Evolutionary conservation across 192 early-diverging fungal species (phyloP).

Genomic region (Spinellus fusiger): DNA sequence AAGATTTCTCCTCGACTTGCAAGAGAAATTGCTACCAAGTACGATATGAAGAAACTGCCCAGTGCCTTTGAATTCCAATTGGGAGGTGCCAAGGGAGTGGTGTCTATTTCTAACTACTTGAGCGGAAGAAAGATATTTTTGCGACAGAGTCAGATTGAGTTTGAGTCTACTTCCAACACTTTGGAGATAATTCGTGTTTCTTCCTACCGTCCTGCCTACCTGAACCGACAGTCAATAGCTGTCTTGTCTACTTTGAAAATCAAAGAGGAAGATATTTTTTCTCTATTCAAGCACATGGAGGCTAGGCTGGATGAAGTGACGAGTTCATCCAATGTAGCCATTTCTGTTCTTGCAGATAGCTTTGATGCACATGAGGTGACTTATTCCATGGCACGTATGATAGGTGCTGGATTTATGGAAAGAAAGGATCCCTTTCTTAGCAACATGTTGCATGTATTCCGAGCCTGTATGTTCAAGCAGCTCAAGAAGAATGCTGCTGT

Average conservation of each 20-base stretch:
- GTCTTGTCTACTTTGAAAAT: slow-evolving; percentile 47
- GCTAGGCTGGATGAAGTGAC: slow-evolving; percentile 24
- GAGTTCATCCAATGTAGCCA: slow-evolving; percentile 19
- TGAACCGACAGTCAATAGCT: slow-evolving; percentile 55
- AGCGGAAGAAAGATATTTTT: slow-evolving; percentile 34
- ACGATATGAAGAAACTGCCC: slow-evolving; percentile 35
- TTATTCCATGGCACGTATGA: slow-evolving; percentile 22
- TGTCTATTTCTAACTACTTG: slow-evolving; percentile 31
- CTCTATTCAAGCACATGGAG: slow-evolving; percentile 36
- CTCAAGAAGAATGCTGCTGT: slow-evolving; percentile 47
- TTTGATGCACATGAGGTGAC: slow-evolving; percentile 25
- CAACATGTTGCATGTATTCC: slow-evolving; percentile 36
- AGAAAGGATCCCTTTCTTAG: slow-evolving; percentile 39
- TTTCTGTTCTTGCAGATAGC: slow-evolving; percentile 20
- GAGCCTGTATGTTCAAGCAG: slow-evolving; percentile 36
- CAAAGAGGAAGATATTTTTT: slow-evolving; percentile 40
- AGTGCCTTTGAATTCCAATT: slow-evolving; percentile 65
- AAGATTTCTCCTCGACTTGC: slow-evolving; percentile 46
- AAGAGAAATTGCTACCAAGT: slow-evolving; percentile 19
- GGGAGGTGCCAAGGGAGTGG: slow-evolving; percentile 54
- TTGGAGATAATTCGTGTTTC: slow-evolving; percentile 51
- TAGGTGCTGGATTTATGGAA: slow-evolving; percentile 37
- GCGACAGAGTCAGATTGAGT: slow-evolving; percentile 46
- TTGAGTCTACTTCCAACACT: slow-evolving; percentile 31
- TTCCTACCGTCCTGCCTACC: slow-evolving; percentile 34